These are phyloP conservation scores for Stagonosporopsis cucurbitacearum DNA, from an alignment of 2,329 filamentous ascomycete genomes.

Conservation along the genomic window DNA sequence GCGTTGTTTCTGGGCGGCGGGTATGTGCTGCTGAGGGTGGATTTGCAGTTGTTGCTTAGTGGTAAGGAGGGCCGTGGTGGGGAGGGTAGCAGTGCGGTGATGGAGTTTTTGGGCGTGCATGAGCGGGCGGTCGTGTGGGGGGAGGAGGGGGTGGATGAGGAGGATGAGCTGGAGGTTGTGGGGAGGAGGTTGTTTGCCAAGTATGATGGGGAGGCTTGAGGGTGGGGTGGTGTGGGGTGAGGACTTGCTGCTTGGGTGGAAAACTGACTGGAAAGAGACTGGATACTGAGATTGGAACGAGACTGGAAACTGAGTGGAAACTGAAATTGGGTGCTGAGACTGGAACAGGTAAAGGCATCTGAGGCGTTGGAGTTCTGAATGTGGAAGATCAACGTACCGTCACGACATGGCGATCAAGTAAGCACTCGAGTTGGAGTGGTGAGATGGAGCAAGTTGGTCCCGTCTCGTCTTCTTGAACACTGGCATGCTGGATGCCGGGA, in stretches of 20 bases:
- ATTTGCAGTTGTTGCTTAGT: conserved; percentile 36
- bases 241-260: too few relatives aligned
- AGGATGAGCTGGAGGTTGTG: conserved; percentile 27
- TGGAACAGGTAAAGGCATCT: too few relatives aligned
- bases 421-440: too few relatives aligned
- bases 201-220: conserved; percentile 22
- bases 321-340: too few relatives aligned
- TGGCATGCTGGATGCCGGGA: background rate
- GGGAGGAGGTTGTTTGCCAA: conserved; percentile 26
- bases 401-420: too few relatives aligned
- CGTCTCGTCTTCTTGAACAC: too few relatives aligned
- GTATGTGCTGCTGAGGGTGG: conserved; percentile 34
- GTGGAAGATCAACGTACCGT: too few relatives aligned
- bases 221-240: background rate
- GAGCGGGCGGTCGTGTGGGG: conserved; percentile 25
- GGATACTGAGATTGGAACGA: too few relatives aligned
- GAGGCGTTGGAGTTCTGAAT: too few relatives aligned
- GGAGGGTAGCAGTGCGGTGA: conserved; percentile 18
- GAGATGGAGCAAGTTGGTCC: too few relatives aligned
- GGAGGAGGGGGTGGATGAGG: conserved; percentile 20
- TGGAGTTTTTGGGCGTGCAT: conserved; percentile 36
- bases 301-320: too few relatives aligned
- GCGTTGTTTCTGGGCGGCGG: conserved; percentile 41
- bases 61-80: conserved; percentile 30
- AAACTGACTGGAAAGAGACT: too few relatives aligned